phyloP scores from a whole-genome alignment of 2,329 filamentous ascomycete genomes.

The Aureobasidium musti region DNA sequence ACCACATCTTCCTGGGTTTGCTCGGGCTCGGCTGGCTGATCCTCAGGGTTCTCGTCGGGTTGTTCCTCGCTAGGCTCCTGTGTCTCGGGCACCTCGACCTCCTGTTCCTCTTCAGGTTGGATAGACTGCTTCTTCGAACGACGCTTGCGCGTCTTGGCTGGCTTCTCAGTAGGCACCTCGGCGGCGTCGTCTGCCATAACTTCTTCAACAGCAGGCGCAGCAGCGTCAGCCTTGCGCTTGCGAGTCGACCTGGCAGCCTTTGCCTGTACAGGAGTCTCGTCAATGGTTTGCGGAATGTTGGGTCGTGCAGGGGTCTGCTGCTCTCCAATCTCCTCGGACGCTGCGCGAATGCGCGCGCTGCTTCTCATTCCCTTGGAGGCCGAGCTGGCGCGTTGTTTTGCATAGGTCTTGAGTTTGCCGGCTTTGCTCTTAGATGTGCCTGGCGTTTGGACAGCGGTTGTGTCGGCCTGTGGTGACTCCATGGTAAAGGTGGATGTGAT shows the following conservation, averaged over 20 bases:
- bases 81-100: constrained; percentile 28
- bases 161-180: neutral
- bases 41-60: constrained; percentile 2
- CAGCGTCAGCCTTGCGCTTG: constrained; percentile 4
- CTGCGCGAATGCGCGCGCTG: constrained; percentile 19
- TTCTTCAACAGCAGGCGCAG: neutral
- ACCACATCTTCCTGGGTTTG: neutral
- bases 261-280: constrained; percentile 18
- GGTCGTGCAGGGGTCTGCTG: constrained; percentile 10
- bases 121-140: constrained; percentile 17
- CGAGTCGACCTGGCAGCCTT: constrained; percentile 15
- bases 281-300: constrained; percentile 20
- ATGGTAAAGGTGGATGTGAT: neutral
- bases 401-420: constrained; percentile 26
- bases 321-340: constrained; percentile 12
- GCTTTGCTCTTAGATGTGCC: constrained; percentile 20
- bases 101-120: constrained; percentile 6
- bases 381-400: constrained; percentile 23
- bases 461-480: constrained; percentile 16
- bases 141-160: constrained; percentile 7
- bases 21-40: neutral
- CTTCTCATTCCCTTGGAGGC: constrained; percentile 18
- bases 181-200: constrained; percentile 3
- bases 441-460: neutral
- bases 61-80: constrained; percentile 12